phyloP scores from a whole-genome alignment of 2,329 filamentous ascomycete species.

The Zopfia rhizophila region DNA sequence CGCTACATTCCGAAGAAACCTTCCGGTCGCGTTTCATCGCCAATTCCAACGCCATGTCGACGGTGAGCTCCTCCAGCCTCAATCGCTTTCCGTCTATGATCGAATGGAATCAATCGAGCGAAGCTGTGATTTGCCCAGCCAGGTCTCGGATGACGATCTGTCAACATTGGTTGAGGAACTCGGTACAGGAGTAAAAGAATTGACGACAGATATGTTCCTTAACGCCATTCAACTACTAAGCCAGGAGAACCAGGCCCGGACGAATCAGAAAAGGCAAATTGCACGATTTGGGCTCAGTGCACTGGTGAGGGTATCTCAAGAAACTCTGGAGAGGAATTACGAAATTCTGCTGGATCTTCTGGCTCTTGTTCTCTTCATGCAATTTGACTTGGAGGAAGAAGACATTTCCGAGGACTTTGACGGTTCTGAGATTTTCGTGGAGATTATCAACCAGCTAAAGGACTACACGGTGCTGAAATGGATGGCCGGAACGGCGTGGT shows the following conservation, averaged over 20 bases:
- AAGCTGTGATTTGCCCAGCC: constrained; percentile 78
- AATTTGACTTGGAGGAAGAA: constrained; percentile 80
- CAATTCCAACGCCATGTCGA: constrained; percentile 74
- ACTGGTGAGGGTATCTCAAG: constrained; percentile 79
- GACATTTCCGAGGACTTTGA: constrained; percentile 76
- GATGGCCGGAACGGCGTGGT: constrained; percentile 47
- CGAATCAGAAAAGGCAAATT: constrained; percentile 60
- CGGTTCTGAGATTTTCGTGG: constrained; percentile 68
- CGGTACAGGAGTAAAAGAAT: constrained; percentile 57
- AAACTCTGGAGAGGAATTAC: constrained; percentile 78
- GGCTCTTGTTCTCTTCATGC: constrained; percentile 85
- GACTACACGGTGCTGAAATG: constrained; percentile 49
- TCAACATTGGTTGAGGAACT: constrained; percentile 69
- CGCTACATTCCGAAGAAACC: constrained; percentile 73
- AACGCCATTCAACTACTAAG: constrained; percentile 62
- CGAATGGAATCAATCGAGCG: constrained; percentile 83
- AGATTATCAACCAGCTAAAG: constrained; percentile 63
- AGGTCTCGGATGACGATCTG: constrained; percentile 81
- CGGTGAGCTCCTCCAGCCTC: constrained; percentile 78
- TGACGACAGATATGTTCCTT: constrained; percentile 63
- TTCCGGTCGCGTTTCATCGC: constrained; percentile 75
- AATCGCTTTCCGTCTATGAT: constrained; percentile 67
- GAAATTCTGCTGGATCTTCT: constrained; percentile 83
- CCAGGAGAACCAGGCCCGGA: constrained; percentile 47
- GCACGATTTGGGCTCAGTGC: constrained; percentile 81